phyloP scores from a whole-genome alignment of 73 alveolate species.

The Tetrahymena malaccensis region DNA sequence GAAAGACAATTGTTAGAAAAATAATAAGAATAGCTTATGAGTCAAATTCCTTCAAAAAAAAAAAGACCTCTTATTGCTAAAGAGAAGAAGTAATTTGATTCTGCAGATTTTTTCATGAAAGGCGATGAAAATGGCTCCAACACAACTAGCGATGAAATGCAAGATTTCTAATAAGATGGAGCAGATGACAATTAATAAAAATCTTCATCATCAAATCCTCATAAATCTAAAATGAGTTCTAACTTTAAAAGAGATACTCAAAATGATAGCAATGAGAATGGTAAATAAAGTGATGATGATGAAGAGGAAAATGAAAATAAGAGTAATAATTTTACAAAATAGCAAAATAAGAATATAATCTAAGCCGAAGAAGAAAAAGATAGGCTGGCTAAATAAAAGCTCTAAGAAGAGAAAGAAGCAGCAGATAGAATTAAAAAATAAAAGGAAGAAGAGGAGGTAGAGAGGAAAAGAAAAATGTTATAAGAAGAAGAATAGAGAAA shows the following conservation, averaged over 20 bases:
- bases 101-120: neutral
- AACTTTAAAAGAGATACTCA: neutral
- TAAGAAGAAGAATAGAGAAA: neutral
- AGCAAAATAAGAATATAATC: neutral
- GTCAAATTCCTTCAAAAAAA: neutral
- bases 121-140: neutral
- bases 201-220: neutral
- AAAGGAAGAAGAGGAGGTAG: neutral
- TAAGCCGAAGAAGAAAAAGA: neutral
- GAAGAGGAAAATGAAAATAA: neutral
- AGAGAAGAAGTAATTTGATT: neutral
- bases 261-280: neutral
- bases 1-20: neutral
- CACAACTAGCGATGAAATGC: neutral
- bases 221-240: neutral
- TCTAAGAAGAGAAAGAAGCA: neutral
- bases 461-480: neutral
- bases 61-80: neutral
- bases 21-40: neutral
- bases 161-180: neutral
- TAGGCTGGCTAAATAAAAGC: neutral
- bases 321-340: neutral
- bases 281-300: neutral
- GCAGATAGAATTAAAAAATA: neutral
- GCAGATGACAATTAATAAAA: neutral